Conservation (phyloP, 805 yeast genomes). For the Maudiozyma pseudohumilis region DNA sequence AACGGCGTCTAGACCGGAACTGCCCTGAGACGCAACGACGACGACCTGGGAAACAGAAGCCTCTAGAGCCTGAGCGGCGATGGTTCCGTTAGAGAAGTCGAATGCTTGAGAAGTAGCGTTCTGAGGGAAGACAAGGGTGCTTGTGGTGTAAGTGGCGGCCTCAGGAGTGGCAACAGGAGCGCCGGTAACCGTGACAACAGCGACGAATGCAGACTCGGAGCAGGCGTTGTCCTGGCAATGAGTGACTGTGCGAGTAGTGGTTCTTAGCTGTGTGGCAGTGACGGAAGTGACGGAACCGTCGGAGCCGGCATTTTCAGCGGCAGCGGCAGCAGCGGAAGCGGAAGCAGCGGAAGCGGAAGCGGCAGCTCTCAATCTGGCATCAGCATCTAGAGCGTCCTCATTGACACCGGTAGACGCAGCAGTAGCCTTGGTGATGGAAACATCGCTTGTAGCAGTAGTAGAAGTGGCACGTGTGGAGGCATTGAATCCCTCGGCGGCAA, state of each 20-base stretch:
- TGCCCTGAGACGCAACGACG: not conserved
- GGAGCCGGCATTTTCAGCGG: not conserved
- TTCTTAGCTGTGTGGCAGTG: not conserved
- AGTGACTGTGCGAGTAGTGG: not conserved
- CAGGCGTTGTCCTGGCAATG: not conserved
- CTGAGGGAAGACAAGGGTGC: too few species aligned
- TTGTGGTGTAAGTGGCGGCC: not conserved
- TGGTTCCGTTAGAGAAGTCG: too few species aligned
- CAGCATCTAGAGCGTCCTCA: not conserved
- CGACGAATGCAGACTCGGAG: not conserved
- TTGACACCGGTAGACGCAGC: not conserved
- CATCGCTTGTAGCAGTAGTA: not conserved
- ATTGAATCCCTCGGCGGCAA: too few species aligned
- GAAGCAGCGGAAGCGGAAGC: not conserved
- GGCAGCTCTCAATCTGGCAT: not conserved
- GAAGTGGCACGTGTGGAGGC: not conserved
- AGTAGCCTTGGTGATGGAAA: not conserved
- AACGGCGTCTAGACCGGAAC: not conserved
- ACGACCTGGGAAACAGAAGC: not conserved
- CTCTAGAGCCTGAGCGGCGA: not conserved
- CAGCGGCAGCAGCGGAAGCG: not conserved
- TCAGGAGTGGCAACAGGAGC: not conserved
- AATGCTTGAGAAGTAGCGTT: too few species aligned
- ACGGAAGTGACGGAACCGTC: not conserved
- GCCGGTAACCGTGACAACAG: slow-evolving; percentile 3